These are phyloP conservation scores for Fusarium sp. DNA, from an alignment of 2,329 filamentous ascomycete species.

Conservation along the genomic window DNA sequence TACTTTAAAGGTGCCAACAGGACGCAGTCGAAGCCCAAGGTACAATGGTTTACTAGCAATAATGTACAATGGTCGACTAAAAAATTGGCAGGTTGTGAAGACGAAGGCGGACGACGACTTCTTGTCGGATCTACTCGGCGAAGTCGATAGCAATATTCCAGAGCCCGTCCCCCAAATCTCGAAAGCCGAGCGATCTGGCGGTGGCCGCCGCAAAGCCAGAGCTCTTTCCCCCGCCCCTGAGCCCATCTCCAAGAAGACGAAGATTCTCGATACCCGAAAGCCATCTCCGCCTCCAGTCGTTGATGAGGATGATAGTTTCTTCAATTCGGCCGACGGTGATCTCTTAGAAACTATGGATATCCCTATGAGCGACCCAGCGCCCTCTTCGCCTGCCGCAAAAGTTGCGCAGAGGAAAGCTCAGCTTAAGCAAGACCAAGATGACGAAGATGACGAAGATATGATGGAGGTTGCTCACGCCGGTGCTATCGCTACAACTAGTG, in stretches of 20 bases:
- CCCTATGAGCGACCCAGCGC: slow-evolving; percentile 87
- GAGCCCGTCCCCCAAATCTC: slow-evolving; percentile 65
- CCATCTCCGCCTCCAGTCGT: slow-evolving; percentile 57
- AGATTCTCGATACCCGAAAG: slow-evolving; percentile 61
- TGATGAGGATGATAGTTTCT: slow-evolving; percentile 64
- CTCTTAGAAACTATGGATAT: slow-evolving; percentile 58
- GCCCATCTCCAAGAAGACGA: slow-evolving; percentile 67
- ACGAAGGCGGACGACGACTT: slow-evolving; percentile 92
- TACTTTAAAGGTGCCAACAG: slow-evolving; percentile 84
- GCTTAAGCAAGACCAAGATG: slow-evolving; percentile 61
- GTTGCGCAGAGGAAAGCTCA: slow-evolving; percentile 77
- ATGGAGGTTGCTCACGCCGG: slow-evolving; percentile 88
- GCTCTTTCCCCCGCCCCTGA: slow-evolving; percentile 78
- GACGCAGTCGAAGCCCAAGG: slow-evolving; percentile 82
- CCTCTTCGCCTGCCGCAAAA: slow-evolving; percentile 87
- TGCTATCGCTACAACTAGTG: slow-evolving; percentile 72
- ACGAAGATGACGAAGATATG: slow-evolving; percentile 82
- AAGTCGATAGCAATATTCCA: slow-evolving; percentile 82
- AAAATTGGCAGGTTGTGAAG: slow-evolving; percentile 70
- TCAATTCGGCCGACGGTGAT: slow-evolving; percentile 72
- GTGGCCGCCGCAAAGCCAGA: slow-evolving; percentile 81
- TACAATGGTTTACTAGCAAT: slow-evolving; percentile 50
- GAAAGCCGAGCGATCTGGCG: slow-evolving; percentile 76
- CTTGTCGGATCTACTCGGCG: slow-evolving; percentile 82
- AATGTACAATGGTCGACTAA: not conserved